phyloP scores from a whole-genome alignment of 192 early-diverging fungal genomes.

The Gigaspora rosea region DNA sequence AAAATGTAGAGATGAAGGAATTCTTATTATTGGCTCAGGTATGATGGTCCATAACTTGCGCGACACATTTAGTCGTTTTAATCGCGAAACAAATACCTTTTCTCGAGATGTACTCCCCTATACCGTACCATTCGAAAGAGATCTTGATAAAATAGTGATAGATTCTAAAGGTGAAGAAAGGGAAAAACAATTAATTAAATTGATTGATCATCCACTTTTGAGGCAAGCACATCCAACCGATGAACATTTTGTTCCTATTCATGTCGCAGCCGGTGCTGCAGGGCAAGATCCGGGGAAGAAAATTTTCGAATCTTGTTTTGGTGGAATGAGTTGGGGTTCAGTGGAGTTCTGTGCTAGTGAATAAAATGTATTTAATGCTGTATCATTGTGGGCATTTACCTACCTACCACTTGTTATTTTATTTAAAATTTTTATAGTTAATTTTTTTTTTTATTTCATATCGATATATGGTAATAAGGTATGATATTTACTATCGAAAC shows the following conservation, averaged over 20 bases:
- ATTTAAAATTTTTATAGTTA: too few relatives aligned
- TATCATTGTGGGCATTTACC: too few relatives aligned
- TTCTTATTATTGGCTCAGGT: constrained; percentile 68
- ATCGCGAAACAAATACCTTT: constrained; percentile 20
- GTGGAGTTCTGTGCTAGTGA: neutral
- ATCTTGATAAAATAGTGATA: constrained; percentile 47
- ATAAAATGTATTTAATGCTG: too few relatives aligned
- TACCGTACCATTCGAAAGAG: constrained; percentile 58
- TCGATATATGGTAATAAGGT: too few relatives aligned
- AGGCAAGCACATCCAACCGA: constrained; percentile 62
- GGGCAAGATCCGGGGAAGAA: constrained; percentile 44
- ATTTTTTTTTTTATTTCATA: too few relatives aligned
- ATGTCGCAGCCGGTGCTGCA: constrained; percentile 66
- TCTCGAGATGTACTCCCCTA: constrained; percentile 45
- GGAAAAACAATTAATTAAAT: neutral
- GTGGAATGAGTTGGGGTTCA: constrained; percentile 37
- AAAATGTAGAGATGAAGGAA: constrained; percentile 50
- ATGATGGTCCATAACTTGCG: constrained; percentile 68
- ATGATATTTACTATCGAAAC: too few relatives aligned
- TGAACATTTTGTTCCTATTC: constrained; percentile 70
- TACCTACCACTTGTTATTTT: too few relatives aligned
- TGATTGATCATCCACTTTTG: constrained; percentile 29
- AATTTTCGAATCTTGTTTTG: constrained; percentile 39
- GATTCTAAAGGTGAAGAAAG: constrained; percentile 6
- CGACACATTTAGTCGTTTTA: constrained; percentile 45